Conservation (phyloP, 306 rosid species). For the Fagus sylvatica region DNA sequence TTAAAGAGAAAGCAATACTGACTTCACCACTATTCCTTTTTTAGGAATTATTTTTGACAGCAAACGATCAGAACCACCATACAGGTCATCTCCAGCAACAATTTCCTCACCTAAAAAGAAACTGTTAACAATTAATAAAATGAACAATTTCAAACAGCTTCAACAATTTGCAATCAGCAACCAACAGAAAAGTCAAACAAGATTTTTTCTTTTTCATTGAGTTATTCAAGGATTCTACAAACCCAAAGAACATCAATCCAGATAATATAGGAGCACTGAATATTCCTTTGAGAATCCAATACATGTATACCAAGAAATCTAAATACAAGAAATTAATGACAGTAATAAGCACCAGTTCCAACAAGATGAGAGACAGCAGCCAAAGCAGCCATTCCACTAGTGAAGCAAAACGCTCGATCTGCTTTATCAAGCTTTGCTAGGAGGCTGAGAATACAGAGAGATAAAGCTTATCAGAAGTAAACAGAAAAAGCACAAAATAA, state of each 20-base stretch:
- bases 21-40: constrained; percentile 84
- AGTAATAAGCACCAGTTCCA: constrained; percentile 53
- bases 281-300: not conserved
- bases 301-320: not conserved
- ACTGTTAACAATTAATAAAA: constrained; percentile 25
- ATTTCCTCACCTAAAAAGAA: constrained; percentile 73
- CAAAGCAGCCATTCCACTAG: constrained; percentile 99
- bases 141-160: constrained; percentile 5
- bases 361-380: constrained; percentile 79
- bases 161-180: constrained; percentile 16
- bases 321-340: constrained; percentile 18
- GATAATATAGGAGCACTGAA: not conserved
- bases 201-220: not conserved
- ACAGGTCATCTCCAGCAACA: constrained; percentile 85
- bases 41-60: constrained; percentile 77
- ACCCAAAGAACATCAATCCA: not conserved
- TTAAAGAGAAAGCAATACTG: constrained; percentile 39
- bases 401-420: constrained; percentile 88
- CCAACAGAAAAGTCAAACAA: not conserved
- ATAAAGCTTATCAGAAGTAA: constrained; percentile 17
- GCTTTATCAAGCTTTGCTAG: constrained; percentile 90
- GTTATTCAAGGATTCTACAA: not conserved
- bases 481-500: constrained; percentile 19
- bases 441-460: constrained; percentile 50
- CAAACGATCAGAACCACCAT: constrained; percentile 87